A percentile compares a stretch with the other conserved stretches of the same genome.
Conservation (phyloP, 768 basidiomycete species). For the Naganishia vaughanmartiniae region DNA sequence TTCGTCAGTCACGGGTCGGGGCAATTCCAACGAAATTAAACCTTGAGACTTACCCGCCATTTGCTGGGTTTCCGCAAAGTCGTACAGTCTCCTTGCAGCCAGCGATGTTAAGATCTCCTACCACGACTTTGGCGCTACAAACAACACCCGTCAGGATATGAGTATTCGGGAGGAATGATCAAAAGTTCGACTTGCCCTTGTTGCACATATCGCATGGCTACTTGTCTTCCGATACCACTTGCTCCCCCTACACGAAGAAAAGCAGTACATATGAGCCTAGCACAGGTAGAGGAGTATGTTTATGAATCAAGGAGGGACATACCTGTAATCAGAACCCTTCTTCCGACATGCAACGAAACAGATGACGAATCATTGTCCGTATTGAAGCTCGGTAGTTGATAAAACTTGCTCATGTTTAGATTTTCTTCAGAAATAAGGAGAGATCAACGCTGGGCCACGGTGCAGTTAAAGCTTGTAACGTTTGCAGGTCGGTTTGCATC, state of each 20-base stretch:
- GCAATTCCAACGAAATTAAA: not conserved
- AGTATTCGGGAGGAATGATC: not conserved
- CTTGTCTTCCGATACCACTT: conserved; percentile 30
- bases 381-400: not conserved
- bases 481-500: too few species aligned
- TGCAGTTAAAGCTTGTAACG: too few species aligned
- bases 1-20: not conserved
- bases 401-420: not conserved
- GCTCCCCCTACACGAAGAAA: conserved; percentile 23
- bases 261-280: not conserved
- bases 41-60: not conserved
- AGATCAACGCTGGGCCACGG: too few species aligned
- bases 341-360: conserved; percentile 2
- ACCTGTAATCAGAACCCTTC: conserved; percentile 32
- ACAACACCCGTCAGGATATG: not conserved
- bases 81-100: conserved; percentile 21
- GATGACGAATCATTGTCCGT: not conserved
- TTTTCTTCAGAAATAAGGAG: too few species aligned
- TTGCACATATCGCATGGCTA: conserved; percentile 26
- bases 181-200: conserved; percentile 15
- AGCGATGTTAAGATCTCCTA: conserved; percentile 28
- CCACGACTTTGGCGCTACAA: conserved; percentile 26
- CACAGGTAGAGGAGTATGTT: not conserved
- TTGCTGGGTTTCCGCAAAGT: conserved; percentile 7
- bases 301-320: not conserved